phyloP scores from a whole-genome alignment of 371 early-diverging fungal genomes.

The Dichotomocladium elegans region DNA sequence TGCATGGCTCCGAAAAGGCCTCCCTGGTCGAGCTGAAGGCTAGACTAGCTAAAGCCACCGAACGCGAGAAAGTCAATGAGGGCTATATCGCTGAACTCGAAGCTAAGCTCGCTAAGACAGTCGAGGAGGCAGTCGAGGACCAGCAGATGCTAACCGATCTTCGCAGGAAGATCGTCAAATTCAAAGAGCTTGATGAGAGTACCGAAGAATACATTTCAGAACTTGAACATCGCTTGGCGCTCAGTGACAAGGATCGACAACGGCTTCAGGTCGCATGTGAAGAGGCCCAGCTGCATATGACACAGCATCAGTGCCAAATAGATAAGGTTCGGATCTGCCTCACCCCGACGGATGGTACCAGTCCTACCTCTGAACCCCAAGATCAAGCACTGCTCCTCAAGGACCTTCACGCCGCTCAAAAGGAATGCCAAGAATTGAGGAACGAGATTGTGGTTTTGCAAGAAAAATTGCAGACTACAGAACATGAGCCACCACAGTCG shows the following conservation, averaged over 20 bases:
- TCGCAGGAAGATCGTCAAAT: constrained; percentile 29
- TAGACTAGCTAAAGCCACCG: constrained; percentile 14
- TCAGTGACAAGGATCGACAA: constrained; percentile 3
- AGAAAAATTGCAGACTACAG: neutral
- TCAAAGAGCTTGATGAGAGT: constrained; percentile 38
- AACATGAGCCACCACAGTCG: neutral
- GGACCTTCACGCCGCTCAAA: constrained; percentile 12
- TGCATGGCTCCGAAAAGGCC: constrained; percentile 15
- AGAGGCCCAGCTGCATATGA: constrained; percentile 9
- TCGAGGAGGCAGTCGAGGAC: constrained; percentile 22
- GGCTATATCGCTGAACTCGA: constrained; percentile 42
- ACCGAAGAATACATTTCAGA: constrained; percentile 47
- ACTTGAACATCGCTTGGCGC: constrained; percentile 30
- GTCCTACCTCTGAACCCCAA: too few relatives aligned
- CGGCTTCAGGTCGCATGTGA: neutral
- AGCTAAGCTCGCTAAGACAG: constrained; percentile 28
- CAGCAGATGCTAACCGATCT: constrained; percentile 32
- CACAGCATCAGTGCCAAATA: constrained; percentile 12
- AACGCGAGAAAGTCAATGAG: constrained; percentile 36
- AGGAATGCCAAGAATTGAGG: constrained; percentile 10
- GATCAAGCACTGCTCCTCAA: constrained; percentile 4
- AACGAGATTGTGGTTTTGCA: constrained; percentile 3
- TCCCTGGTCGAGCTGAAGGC: constrained; percentile 21
- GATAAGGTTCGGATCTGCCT: constrained; percentile 5
- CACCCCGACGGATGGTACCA: neutral